Evolutionary conservation across 176 grass and related monocot species (phyloP).

Genomic region (Eragrostis curvula): DNA sequence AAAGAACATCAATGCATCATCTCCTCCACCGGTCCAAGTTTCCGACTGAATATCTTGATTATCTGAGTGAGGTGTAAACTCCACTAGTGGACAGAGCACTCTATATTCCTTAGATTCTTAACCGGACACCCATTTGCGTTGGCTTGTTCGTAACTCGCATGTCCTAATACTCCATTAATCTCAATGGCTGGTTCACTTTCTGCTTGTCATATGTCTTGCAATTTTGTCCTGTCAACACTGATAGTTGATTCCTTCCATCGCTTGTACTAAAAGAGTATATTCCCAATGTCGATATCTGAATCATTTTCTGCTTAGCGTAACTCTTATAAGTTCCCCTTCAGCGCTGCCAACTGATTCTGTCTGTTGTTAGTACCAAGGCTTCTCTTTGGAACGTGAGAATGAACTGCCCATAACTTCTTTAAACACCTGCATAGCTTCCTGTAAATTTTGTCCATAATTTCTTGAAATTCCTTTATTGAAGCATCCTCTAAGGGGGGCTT

Average conservation of each 20-base stretch:
- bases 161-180: slow-evolving; percentile 31
- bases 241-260: not conserved
- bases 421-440: not conserved
- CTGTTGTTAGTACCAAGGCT: not conserved
- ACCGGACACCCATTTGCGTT: slow-evolving; percentile 38
- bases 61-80: slow-evolving; percentile 18
- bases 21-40: slow-evolving; percentile 34
- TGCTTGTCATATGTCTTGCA: slow-evolving; percentile 12
- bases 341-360: slow-evolving; percentile 1
- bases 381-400: slow-evolving; percentile 9
- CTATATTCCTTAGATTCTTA: slow-evolving; percentile 45
- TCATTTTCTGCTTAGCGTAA: not conserved
- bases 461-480: not conserved
- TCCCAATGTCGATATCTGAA: not conserved
- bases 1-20: slow-evolving; percentile 15
- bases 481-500: not conserved
- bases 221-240: slow-evolving; percentile 1
- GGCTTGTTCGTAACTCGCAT: slow-evolving; percentile 29
- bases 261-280: not conserved
- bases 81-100: slow-evolving; percentile 15
- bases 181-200: slow-evolving; percentile 21
- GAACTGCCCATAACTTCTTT: not conserved
- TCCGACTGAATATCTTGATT: slow-evolving; percentile 40
- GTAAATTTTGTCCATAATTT: slow-evolving; percentile 2
- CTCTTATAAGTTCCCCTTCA: slow-evolving; percentile 1